Evolutionary conservation across 2,329 filamentous ascomycete genomes (phyloP).

Genomic region (Alternaria panax): DNA sequence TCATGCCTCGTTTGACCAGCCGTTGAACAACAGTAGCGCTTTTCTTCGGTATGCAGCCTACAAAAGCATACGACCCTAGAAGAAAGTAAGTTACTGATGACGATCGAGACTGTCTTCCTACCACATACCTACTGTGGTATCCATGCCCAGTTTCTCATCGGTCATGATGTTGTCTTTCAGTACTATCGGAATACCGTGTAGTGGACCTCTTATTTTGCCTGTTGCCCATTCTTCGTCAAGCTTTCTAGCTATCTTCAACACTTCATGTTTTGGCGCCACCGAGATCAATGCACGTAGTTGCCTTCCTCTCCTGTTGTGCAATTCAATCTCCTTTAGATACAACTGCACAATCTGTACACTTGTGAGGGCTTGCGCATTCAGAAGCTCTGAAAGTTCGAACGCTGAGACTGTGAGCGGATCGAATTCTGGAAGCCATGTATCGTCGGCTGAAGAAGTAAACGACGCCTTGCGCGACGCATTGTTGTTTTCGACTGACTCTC

Average conservation of each 20-base stretch:
- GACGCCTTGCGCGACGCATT: conserved; percentile 35
- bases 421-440: conserved; percentile 38
- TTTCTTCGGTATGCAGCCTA: conserved; percentile 46
- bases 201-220: conserved; percentile 46
- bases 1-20: conserved; percentile 49
- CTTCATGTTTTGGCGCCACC: conserved; percentile 47
- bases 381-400: conserved; percentile 42
- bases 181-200: conserved; percentile 55
- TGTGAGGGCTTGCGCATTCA: conserved; percentile 39
- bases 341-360: conserved; percentile 48
- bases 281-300: conserved; percentile 50
- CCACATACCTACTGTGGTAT: conserved; percentile 51
- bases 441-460: conserved; percentile 36
- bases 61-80: conserved; percentile 48
- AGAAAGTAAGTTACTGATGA: conserved; percentile 1
- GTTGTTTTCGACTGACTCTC: conserved; percentile 25
- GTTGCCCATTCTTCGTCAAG: conserved; percentile 51
- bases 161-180: conserved; percentile 55
- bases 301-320: conserved; percentile 46
- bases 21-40: conserved; percentile 51
- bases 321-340: conserved; percentile 45
- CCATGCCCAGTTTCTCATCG: conserved; percentile 48
- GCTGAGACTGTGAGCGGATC: conserved; percentile 44
- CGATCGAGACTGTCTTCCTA: neutral
- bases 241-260: conserved; percentile 47